Conservation (phyloP, 345 rosid genomes). For the Arabis alpina region DNA sequence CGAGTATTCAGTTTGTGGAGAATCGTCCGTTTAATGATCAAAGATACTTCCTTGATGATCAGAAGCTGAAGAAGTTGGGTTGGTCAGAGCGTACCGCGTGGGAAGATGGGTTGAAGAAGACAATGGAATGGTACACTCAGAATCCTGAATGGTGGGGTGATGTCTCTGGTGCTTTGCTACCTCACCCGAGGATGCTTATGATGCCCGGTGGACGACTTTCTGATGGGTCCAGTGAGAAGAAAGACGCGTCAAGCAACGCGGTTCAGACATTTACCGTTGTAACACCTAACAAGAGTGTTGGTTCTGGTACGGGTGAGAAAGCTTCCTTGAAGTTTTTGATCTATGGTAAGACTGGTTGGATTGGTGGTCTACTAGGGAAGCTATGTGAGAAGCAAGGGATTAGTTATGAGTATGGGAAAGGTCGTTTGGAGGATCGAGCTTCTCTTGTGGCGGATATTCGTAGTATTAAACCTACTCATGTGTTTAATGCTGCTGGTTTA, state of each 20-base stretch:
- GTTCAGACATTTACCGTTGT: constrained; percentile 62
- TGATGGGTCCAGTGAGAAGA: constrained; percentile 47
- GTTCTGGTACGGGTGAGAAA: constrained; percentile 30
- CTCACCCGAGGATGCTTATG: constrained; percentile 74
- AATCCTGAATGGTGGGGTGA: constrained; percentile 72
- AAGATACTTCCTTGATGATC: constrained; percentile 67
- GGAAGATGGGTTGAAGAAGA: constrained; percentile 62
- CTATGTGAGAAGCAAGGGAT: constrained; percentile 51
- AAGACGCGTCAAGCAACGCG: constrained; percentile 45
- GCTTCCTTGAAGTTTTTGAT: constrained; percentile 53
- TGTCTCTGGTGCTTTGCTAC: constrained; percentile 60
- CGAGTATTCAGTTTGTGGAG: constrained; percentile 51
- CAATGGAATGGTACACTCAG: constrained; percentile 62
- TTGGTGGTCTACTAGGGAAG: constrained; percentile 61
- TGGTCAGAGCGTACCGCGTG: constrained; percentile 63
- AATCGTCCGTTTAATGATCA: constrained; percentile 71
- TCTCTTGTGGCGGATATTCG: constrained; percentile 52
- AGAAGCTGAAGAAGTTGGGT: constrained; percentile 63
- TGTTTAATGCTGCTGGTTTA: constrained; percentile 64
- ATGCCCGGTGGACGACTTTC: constrained; percentile 60
- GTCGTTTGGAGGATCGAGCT: constrained; percentile 57
- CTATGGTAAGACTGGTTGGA: constrained; percentile 66
- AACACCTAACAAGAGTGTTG: constrained; percentile 46
- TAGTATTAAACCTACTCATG: constrained; percentile 53
- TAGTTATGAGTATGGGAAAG: constrained; percentile 54